phyloP scores from a whole-genome alignment of 1,139 yeast genomes.

The Geotrichum fermentans region DNA sequence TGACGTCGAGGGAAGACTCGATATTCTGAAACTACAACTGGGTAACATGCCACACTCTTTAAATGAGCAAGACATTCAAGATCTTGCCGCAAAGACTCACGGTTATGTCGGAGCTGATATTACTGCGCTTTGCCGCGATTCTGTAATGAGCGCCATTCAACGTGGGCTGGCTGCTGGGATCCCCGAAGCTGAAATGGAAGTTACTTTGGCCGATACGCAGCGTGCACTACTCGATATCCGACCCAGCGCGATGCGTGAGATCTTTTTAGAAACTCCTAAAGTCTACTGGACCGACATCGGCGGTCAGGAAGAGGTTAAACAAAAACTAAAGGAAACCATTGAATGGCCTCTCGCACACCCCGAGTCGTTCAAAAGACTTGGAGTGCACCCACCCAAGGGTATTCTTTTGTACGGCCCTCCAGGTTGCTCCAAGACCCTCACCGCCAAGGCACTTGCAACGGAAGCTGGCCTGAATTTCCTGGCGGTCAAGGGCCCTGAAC shows the following conservation, averaged over 20 bases:
- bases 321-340: conserved; percentile 79
- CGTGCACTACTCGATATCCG: conserved; percentile 69
- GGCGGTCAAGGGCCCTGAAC: conserved; percentile 94
- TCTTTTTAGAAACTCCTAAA: conserved; percentile 87
- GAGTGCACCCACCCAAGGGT: conserved; percentile 89
- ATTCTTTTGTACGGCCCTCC: conserved; percentile 91
- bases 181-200: conserved; percentile 39
- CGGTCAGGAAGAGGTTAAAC: conserved; percentile 81
- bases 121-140: conserved; percentile 79
- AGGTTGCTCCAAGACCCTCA: conserved; percentile 89
- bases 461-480: conserved; percentile 89
- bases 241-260: conserved; percentile 97
- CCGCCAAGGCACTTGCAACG: conserved; percentile 92
- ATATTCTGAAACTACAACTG: conserved; percentile 65
- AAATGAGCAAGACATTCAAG: conserved; percentile 48
- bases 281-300: conserved; percentile 94
- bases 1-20: conserved; percentile 90
- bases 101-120: conserved; percentile 97
- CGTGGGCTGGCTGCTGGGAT: conserved; percentile 46
- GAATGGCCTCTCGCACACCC: conserved; percentile 86
- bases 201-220: conserved; percentile 52
- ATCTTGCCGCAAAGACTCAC: conserved; percentile 73
- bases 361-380: conserved; percentile 67
- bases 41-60: conserved; percentile 61
- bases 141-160: conserved; percentile 78